Percentiles rank a stretch among this genome's conserved stretches.
These are phyloP conservation scores for Aspergillus ochraceus DNA, from an alignment of 2,329 filamentous ascomycete genomes.

Conservation along the genomic window DNA sequence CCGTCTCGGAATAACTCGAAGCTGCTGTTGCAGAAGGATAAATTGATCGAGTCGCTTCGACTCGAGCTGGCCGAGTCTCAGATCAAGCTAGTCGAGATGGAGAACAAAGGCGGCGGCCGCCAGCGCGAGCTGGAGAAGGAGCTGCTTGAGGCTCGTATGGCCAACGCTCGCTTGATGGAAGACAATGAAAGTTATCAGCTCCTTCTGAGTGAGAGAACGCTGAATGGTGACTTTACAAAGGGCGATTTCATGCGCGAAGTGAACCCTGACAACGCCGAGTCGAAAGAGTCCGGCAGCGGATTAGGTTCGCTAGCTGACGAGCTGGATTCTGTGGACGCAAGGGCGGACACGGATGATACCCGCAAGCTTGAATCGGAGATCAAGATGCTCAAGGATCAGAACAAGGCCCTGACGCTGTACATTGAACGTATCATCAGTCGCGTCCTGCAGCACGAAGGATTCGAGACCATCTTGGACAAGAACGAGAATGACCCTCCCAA, in stretches of 20 bases:
- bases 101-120: slow-evolving; percentile 86
- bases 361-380: slow-evolving; percentile 76
- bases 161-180: slow-evolving; percentile 94
- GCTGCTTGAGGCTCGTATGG: slow-evolving; percentile 89
- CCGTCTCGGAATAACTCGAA: slow-evolving; percentile 88
- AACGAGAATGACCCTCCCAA: slow-evolving; percentile 55
- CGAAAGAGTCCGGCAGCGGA: slow-evolving; percentile 42
- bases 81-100: slow-evolving; percentile 90
- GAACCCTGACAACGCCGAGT: slow-evolving; percentile 43
- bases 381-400: slow-evolving; percentile 81
- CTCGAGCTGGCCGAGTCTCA: slow-evolving; percentile 92
- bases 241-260: slow-evolving; percentile 70
- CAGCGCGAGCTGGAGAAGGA: slow-evolving; percentile 87
- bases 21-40: slow-evolving; percentile 90
- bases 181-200: slow-evolving; percentile 98
- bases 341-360: slow-evolving; percentile 59
- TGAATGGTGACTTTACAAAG: slow-evolving; percentile 88
- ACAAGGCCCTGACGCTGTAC: slow-evolving; percentile 95
- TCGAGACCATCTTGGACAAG: slow-evolving; percentile 88
- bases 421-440: slow-evolving; percentile 99
- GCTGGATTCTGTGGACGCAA: slow-evolving; percentile 68
- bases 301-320: slow-evolving; percentile 77
- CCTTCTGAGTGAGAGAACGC: slow-evolving; percentile 87
- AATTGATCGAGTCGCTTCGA: slow-evolving; percentile 87
- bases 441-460: slow-evolving; percentile 89